A percentile compares a stretch with the other conserved stretches of the same genome.
These are phyloP conservation scores for Aspergillus olivimuriae DNA, from an alignment of 495 filamentous ascomycete genomes.

Conservation along the genomic window DNA sequence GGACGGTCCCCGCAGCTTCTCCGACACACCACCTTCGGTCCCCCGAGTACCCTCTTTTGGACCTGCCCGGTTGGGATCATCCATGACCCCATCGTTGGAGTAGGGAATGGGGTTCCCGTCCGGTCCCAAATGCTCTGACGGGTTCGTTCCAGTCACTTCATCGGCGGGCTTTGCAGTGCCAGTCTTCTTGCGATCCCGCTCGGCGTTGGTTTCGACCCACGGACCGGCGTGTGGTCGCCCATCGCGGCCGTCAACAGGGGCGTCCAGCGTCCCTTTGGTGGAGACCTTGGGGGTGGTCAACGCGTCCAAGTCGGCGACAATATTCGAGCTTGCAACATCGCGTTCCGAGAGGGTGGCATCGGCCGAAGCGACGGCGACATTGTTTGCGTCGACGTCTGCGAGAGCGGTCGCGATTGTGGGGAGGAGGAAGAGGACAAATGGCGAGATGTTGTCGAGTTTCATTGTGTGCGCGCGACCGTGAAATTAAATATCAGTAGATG, in stretches of 20 bases:
- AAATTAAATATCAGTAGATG: too few species aligned
- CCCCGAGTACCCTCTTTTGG: slow-evolving; percentile 83
- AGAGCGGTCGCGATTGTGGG: slow-evolving; percentile 29
- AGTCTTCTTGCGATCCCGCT: slow-evolving; percentile 52
- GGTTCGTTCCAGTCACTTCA: slow-evolving; percentile 25
- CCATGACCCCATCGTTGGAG: slow-evolving; percentile 85
- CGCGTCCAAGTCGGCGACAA: slow-evolving; percentile 10
- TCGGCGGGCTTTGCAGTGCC: slow-evolving; percentile 19
- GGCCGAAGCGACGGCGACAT: slow-evolving; percentile 8
- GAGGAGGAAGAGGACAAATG: slow-evolving; percentile 30
- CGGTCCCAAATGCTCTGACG: slow-evolving; percentile 33
- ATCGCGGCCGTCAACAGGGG: slow-evolving; percentile 92
- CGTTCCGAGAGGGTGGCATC: slow-evolving; percentile 14
- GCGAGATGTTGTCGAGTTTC: slow-evolving; percentile 26
- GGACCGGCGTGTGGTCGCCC: slow-evolving; percentile 92
- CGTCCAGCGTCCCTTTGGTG: slow-evolving; percentile 67
- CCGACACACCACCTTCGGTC: slow-evolving; percentile 78
- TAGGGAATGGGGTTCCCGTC: slow-evolving; percentile 68
- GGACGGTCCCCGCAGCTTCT: slow-evolving; percentile 69
- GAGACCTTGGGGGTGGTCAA: slow-evolving; percentile 15
- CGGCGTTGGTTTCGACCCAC: slow-evolving; percentile 63
- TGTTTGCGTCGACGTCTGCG: slow-evolving; percentile 13
- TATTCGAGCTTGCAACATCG: slow-evolving; percentile 17
- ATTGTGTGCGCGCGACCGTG: slow-evolving; percentile 16
- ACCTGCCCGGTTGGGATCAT: slow-evolving; percentile 64